Percentiles rank a stretch among this genome's conserved stretches.
phyloP scores from a whole-genome alignment of 2,329 filamentous ascomycete species.

The Monosporascus sp. region DNA sequence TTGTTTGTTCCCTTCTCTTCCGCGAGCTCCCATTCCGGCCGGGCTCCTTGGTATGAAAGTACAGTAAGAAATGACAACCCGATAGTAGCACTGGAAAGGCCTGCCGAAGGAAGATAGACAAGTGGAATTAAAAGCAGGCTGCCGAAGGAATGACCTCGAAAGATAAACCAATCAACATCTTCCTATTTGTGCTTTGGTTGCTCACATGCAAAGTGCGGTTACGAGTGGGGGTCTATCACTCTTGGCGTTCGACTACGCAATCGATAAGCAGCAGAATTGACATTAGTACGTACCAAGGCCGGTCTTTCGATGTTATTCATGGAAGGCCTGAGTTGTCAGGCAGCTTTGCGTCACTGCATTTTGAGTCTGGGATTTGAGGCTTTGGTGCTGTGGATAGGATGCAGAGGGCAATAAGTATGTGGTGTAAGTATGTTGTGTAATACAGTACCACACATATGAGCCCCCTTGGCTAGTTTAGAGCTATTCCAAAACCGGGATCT shows the following conservation, averaged over 20 bases:
- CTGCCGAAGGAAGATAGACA: not conserved
- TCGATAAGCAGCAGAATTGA: not conserved
- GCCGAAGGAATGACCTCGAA: not conserved
- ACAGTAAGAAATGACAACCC: too few relatives aligned
- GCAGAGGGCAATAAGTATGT: too few relatives aligned
- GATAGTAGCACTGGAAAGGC: too few relatives aligned
- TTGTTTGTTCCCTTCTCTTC: not conserved
- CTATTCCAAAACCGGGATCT: not conserved
- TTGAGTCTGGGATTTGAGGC: too few relatives aligned
- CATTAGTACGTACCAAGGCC: not conserved
- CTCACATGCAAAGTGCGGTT: not conserved
- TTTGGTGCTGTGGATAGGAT: too few relatives aligned
- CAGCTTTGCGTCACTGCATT: too few relatives aligned
- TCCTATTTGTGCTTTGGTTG: not conserved
- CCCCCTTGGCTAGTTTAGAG: not conserved
- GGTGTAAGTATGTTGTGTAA: too few relatives aligned
- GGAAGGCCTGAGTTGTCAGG: too few relatives aligned
- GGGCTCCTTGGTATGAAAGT: too few relatives aligned
- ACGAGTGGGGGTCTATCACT: not conserved
- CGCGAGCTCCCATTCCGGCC: not conserved
- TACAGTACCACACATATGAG: not conserved
- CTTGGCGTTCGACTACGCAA: not conserved
- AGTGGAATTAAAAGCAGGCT: not conserved
- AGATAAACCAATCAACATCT: not conserved
- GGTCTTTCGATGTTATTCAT: not conserved